phyloP scores from a whole-genome alignment of 345 rosid species.

The Lepidium aucheri region DNA sequence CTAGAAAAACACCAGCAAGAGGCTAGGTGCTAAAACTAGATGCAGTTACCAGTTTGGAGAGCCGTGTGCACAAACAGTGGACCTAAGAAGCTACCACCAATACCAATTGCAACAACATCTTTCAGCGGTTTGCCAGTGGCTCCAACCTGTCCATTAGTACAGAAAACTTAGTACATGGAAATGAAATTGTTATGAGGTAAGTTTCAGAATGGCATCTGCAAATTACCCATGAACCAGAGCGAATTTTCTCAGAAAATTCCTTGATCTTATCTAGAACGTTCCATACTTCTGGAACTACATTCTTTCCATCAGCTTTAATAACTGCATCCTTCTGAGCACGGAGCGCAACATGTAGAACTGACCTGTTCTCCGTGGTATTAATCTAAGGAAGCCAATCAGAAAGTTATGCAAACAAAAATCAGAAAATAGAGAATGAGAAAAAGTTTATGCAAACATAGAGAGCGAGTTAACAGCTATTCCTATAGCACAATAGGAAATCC shows the following conservation, averaged over 20 bases:
- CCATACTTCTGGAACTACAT: slow-evolving; percentile 92
- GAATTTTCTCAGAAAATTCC: slow-evolving; percentile 77
- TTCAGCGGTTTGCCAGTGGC: slow-evolving; percentile 83
- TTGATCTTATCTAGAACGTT: slow-evolving; percentile 79
- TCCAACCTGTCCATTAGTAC: slow-evolving; percentile 58
- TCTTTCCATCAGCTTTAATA: slow-evolving; percentile 69
- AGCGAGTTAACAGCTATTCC: too few relatives aligned
- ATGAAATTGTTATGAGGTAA: background rate
- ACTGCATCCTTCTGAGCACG: slow-evolving; percentile 82
- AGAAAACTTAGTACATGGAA: slow-evolving; percentile 10
- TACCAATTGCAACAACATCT: slow-evolving; percentile 84
- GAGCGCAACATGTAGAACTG: slow-evolving; percentile 93
- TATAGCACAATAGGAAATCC: background rate
- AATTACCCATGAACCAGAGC: slow-evolving; percentile 90
- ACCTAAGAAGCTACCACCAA: slow-evolving; percentile 97
- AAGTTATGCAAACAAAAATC: background rate
- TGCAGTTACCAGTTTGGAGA: slow-evolving; percentile 72
- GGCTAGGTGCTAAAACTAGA: background rate
- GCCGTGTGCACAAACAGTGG: slow-evolving; percentile 94
- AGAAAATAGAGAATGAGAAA: background rate
- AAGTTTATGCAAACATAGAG: too few relatives aligned
- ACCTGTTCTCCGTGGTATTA: slow-evolving; percentile 85
- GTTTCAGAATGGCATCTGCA: background rate
- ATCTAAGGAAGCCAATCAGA: slow-evolving; percentile 42
- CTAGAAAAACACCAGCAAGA: background rate